Base-by-base conservation (phyloP, 805 yeast species). In the Myxozyma geophila region DNA sequence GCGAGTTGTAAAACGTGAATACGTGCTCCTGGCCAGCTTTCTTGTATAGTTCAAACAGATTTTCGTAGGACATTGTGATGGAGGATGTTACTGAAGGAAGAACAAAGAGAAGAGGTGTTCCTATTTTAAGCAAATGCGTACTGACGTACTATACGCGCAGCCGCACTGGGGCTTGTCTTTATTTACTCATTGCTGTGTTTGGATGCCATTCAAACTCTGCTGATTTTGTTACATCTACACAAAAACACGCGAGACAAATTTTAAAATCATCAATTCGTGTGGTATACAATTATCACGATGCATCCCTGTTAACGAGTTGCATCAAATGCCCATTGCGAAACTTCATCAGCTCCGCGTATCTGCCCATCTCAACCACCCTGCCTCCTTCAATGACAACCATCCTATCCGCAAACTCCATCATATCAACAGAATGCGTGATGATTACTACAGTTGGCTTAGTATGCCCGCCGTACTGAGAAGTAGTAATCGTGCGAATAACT, bases 361-460 rank as follows among this genome's bases (percentile, higher is more conserved):
- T n/a, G 19, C 70, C 70, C 8, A 56, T 37, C 36, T 67, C 69
- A 10, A 48, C 59, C 5, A 67, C 39, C 17, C 39, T 21, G 4
- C 70, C 70, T 9, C 21, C 37, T 7, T 63, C 63, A 58, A 67
- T 19, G 12, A 67, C 67, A 1, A 88, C 66, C 0, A 86, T 70
- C 7, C 81, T 74, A 51, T 85, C 84, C 1, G 90, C 83, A 1
- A 81, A 72, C 49, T 75, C 78, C 86, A 89, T 87, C 78, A 92
- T 77, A 21, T 85, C 87, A 47, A 79, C 77, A 58, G 86, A 85
- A 74, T 93, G 98, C 0, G 97, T 90, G 4, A 92, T 83, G 7
- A 90, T 76, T 0, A 93, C 70, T 0, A 86, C 79, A 1, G 83
- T 75, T 9, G 60, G 58, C 49, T 36, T 28, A 28, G 5, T 28